These are phyloP conservation scores for Cicer judaicum DNA, from an alignment of 306 rosid genomes.

Conservation along the genomic window DNA sequence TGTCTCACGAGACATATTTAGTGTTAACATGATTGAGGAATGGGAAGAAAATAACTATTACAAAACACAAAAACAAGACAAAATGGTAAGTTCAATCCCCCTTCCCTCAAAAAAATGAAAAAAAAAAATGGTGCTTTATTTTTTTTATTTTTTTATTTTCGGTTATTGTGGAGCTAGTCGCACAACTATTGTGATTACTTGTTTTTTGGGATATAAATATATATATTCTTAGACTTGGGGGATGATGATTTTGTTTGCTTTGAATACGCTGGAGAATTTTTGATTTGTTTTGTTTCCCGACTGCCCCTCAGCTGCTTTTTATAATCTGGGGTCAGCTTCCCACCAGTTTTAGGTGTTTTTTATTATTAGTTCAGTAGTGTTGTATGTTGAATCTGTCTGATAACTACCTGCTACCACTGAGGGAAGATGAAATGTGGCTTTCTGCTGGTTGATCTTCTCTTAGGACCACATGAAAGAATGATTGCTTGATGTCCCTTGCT, in stretches of 20 bases:
- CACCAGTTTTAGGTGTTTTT: slow-evolving; percentile 39
- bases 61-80: slow-evolving; percentile 39
- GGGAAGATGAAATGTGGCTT: slow-evolving; percentile 33
- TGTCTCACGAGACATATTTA: slow-evolving; percentile 46
- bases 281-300: slow-evolving; percentile 45
- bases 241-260: slow-evolving; percentile 48
- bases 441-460: slow-evolving; percentile 38
- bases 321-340: slow-evolving; percentile 60
- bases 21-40: slow-evolving; percentile 43
- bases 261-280: slow-evolving; percentile 52
- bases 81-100: slow-evolving; percentile 14
- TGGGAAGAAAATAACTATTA: slow-evolving; percentile 43
- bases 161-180: slow-evolving; percentile 44
- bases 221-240: slow-evolving; percentile 40
- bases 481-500: slow-evolving; percentile 31
- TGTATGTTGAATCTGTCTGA: slow-evolving; percentile 46
- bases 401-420: slow-evolving; percentile 34
- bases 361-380: slow-evolving; percentile 31
- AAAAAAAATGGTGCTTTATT: slow-evolving; percentile 13
- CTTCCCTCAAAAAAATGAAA: background rate
- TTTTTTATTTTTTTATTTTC: slow-evolving; percentile 14
- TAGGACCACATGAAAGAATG: slow-evolving; percentile 19
- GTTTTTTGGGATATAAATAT: slow-evolving; percentile 46
- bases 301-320: slow-evolving; percentile 63
- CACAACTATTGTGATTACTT: slow-evolving; percentile 50